These are phyloP conservation scores for Lablab purpureus DNA, from an alignment of 306 rosid genomes.

Conservation along the genomic window DNA sequence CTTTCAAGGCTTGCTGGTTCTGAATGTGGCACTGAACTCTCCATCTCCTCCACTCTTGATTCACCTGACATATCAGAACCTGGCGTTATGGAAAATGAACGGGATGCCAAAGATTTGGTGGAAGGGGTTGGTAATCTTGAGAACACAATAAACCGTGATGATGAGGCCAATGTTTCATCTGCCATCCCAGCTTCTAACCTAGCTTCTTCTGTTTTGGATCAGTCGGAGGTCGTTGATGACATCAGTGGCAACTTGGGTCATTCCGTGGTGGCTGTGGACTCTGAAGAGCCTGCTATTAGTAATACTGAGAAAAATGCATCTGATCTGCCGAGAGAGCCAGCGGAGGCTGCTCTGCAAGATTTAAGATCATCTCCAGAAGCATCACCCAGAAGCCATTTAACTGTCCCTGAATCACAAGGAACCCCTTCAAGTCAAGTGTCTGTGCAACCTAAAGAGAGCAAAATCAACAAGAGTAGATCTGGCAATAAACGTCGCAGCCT, in stretches of 20 bases:
- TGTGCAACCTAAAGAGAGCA: constrained; percentile 55
- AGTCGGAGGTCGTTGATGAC: constrained; percentile 53
- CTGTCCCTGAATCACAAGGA: constrained; percentile 83
- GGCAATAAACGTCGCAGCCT: constrained; percentile 53
- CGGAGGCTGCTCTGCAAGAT: constrained; percentile 51
- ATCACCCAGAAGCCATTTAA: constrained; percentile 80
- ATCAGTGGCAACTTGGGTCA: constrained; percentile 41
- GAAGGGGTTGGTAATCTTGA: constrained; percentile 56
- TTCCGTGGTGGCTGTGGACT: constrained; percentile 48
- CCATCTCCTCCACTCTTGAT: constrained; percentile 88
- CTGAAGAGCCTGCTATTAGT: constrained; percentile 48
- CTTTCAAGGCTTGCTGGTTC: constrained; percentile 72
- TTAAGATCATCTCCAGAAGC: constrained; percentile 67
- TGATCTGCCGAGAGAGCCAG: constrained; percentile 52
- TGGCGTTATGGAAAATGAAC: constrained; percentile 62
- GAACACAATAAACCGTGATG: constrained; percentile 39
- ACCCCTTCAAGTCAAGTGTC: constrained; percentile 96
- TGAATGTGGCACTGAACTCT: constrained; percentile 85
- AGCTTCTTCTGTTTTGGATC: constrained; percentile 44
- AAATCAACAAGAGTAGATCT: constrained; percentile 63
- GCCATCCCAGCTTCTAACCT: constrained; percentile 41
- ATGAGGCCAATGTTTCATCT: constrained; percentile 46
- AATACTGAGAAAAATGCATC: constrained; percentile 54
- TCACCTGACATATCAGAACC: constrained; percentile 80
- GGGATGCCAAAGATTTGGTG: constrained; percentile 55